These are phyloP conservation scores for Yarrowia sp. DNA, from an alignment of 805 yeast genomes.

Conservation along the genomic window DNA sequence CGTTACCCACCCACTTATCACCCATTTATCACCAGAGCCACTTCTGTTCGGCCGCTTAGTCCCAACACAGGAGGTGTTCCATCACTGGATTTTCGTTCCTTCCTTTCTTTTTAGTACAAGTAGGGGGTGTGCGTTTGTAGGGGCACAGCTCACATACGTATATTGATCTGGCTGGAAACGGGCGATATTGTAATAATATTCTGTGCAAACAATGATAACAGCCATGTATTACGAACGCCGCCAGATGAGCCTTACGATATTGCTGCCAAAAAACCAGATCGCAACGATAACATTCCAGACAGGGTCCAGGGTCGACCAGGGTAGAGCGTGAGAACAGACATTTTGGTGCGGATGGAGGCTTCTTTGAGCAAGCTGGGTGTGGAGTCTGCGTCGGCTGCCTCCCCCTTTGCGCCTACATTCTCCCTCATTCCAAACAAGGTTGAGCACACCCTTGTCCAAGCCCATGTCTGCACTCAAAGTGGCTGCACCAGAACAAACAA, in stretches of 20 bases:
- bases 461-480: constrained; percentile 29
- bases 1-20: no score
- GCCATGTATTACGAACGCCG: no score
- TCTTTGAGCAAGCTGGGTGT: background rate
- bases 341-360: background rate
- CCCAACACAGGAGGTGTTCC: background rate
- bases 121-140: constrained; percentile 6
- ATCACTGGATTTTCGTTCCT: background rate
- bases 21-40: background rate
- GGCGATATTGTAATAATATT: background rate
- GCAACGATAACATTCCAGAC: constrained; percentile 3
- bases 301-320: constrained; percentile 16
- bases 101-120: background rate
- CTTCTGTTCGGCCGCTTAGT: background rate
- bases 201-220: no score
- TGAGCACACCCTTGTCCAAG: constrained; percentile 23
- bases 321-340: no score
- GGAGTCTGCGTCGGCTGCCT: constrained; percentile 19
- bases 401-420: constrained; percentile 37
- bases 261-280: background rate
- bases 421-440: constrained; percentile 36
- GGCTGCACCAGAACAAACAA: constrained; percentile 35
- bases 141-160: constrained; percentile 9
- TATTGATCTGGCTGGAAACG: constrained; percentile 10
- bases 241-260: background rate